Percentiles rank a stretch among this genome's conserved stretches.
Evolutionary conservation across 257 asterid species (phyloP).

Genomic region (Voacanga thouarsii): DNA sequence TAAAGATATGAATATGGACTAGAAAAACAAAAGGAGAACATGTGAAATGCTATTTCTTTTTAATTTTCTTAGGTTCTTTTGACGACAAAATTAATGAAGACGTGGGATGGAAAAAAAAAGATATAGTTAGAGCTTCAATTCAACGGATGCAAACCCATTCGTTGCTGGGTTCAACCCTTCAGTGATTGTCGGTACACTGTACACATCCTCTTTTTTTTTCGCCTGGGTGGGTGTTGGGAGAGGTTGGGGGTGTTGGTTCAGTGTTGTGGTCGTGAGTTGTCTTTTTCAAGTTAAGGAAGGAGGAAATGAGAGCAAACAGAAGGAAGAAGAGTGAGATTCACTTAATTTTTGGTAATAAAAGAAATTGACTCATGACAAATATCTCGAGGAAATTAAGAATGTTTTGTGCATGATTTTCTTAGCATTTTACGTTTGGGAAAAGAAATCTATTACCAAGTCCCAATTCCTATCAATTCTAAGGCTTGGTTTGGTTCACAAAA

Average conservation of each 20-base stretch:
- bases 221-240: no score
- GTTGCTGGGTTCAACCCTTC: not conserved
- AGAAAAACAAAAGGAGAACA: slow-evolving; percentile 9
- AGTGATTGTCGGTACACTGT: slow-evolving; percentile 14
- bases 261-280: slow-evolving; percentile 6
- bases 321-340: not conserved
- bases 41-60: not conserved
- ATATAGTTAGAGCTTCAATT: not conserved
- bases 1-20: not conserved
- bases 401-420: slow-evolving; percentile 9
- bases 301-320: slow-evolving; percentile 18
- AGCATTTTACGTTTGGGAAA: not conserved
- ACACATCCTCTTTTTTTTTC: no score
- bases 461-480: not conserved
- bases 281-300: slow-evolving; percentile 7
- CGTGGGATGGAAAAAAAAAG: not conserved
- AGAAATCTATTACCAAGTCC: not conserved
- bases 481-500: no score
- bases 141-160: not conserved
- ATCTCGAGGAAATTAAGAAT: slow-evolving; percentile 2
- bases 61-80: not conserved
- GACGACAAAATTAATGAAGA: not conserved
- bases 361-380: slow-evolving; percentile 10
- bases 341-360: not conserved
- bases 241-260: no score